phyloP scores from a whole-genome alignment of 352 stramenopile genomes.

The Globisporangium cystogenes region DNA sequence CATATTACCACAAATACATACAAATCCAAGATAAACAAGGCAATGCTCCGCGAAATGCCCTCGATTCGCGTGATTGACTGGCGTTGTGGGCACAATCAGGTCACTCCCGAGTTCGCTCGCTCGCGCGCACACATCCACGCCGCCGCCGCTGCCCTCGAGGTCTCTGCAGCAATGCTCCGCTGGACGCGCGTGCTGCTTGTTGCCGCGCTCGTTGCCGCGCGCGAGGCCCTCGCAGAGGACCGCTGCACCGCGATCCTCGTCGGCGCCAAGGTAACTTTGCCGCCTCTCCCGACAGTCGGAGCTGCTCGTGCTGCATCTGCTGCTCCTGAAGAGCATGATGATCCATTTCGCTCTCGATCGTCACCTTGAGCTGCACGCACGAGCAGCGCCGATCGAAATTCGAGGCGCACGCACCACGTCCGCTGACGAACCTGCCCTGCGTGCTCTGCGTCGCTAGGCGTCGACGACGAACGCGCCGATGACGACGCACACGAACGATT shows the following conservation, averaged over 20 bases:
- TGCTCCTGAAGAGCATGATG: too few relatives aligned
- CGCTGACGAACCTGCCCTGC: neutral
- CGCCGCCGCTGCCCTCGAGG: too few relatives aligned
- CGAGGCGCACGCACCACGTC: neutral
- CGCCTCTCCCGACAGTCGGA: neutral
- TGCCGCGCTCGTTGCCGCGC: conserved; percentile 15
- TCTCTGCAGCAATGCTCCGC: neutral
- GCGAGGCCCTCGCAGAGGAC: conserved; percentile 30
- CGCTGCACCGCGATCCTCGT: conserved; percentile 79
- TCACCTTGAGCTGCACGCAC: neutral
- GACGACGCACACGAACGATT: conserved; percentile 83
- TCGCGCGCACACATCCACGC: conserved; percentile 1
- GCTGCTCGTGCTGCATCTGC: neutral
- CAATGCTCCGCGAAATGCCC: neutral
- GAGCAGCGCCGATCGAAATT: neutral
- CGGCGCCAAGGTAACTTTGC: conserved; percentile 42
- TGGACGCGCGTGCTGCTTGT: conserved; percentile 11
- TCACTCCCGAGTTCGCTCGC: conserved; percentile 2
- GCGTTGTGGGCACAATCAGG: neutral
- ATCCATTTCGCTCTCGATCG: too few relatives aligned
- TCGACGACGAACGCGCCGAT: conserved; percentile 63
- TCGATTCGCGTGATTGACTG: too few relatives aligned
- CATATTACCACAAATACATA: neutral
- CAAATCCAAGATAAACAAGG: too few relatives aligned
- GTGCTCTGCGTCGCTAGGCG: conserved; percentile 23